phyloP scores from a whole-genome alignment of 2,329 filamentous ascomycete species.

The Scedosporium minutisporum region DNA sequence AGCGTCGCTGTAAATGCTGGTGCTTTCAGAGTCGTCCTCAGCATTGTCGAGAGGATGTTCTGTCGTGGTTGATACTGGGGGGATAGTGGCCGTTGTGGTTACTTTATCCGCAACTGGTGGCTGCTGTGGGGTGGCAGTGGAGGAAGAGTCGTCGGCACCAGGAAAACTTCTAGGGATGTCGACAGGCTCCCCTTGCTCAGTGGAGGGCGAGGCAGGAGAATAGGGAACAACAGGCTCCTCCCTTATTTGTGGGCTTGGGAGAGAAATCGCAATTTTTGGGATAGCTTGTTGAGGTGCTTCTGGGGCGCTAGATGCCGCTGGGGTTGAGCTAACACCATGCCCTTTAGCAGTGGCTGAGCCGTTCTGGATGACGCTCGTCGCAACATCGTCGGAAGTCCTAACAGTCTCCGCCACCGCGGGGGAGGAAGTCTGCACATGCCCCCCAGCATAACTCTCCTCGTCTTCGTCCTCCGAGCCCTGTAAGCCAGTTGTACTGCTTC shows the following conservation, averaged over 20 bases:
- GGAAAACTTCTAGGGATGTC: constrained; percentile 53
- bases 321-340: neutral
- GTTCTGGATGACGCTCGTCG: neutral
- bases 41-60: neutral
- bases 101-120: neutral
- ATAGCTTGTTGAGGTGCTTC: constrained; percentile 14
- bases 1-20: constrained; percentile 65
- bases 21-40: constrained; percentile 35
- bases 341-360: neutral
- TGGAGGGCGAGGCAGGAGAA: neutral
- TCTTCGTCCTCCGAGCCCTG: constrained; percentile 25
- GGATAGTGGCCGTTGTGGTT: constrained; percentile 1
- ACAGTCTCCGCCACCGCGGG: neutral
- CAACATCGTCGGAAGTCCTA: too few species aligned
- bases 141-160: constrained; percentile 20
- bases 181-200: constrained; percentile 24
- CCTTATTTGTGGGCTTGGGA: constrained; percentile 23
- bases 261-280: constrained; percentile 34
- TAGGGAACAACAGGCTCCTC: neutral
- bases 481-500: constrained; percentile 10
- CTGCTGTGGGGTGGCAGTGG: constrained; percentile 2
- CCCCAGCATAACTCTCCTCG: constrained; percentile 27
- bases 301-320: neutral
- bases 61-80: neutral
- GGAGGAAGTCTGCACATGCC: neutral